These are phyloP conservation scores for Phylloporus sp. DNA, from an alignment of 768 basidiomycete genomes.

Conservation along the genomic window DNA sequence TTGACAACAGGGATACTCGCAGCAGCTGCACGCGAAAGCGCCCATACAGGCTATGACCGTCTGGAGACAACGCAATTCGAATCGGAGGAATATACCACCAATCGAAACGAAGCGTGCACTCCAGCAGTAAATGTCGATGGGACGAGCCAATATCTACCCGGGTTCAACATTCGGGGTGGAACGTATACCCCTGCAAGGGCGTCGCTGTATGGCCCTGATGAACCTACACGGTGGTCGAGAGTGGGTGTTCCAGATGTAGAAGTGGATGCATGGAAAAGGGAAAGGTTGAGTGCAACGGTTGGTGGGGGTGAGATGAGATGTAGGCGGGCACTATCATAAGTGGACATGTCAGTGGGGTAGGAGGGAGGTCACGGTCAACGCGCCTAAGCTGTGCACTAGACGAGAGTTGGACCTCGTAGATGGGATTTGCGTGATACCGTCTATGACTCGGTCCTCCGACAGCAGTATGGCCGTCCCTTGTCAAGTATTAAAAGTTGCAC, in stretches of 20 bases:
- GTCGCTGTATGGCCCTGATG: conserved; percentile 82
- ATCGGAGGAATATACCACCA: conserved; percentile 56
- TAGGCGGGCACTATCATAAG: conserved; percentile 55
- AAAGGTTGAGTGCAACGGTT: conserved; percentile 53
- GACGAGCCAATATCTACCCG: conserved; percentile 67
- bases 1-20: background rate
- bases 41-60: background rate
- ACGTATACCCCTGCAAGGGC: conserved; percentile 68
- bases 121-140: conserved; percentile 72
- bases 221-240: conserved; percentile 45
- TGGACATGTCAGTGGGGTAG: background rate
- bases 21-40: background rate
- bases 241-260: conserved; percentile 5
- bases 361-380: conserved; percentile 31
- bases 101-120: conserved; percentile 50
- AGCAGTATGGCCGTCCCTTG: conserved; percentile 56
- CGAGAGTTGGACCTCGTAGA: conserved; percentile 57
- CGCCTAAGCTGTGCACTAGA: conserved; percentile 56
- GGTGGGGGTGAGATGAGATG: conserved; percentile 49
- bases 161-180: conserved; percentile 43
- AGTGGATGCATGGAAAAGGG: conserved; percentile 43
- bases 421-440: conserved; percentile 65
- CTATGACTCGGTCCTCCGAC: conserved; percentile 67
- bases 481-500: background rate
- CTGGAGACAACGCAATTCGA: conserved; percentile 23